Evolutionary conservation across 2,329 filamentous ascomycete species (phyloP), one percentile per base, ranked within the genome.

Genomic region (Periconia sp.): DNA sequence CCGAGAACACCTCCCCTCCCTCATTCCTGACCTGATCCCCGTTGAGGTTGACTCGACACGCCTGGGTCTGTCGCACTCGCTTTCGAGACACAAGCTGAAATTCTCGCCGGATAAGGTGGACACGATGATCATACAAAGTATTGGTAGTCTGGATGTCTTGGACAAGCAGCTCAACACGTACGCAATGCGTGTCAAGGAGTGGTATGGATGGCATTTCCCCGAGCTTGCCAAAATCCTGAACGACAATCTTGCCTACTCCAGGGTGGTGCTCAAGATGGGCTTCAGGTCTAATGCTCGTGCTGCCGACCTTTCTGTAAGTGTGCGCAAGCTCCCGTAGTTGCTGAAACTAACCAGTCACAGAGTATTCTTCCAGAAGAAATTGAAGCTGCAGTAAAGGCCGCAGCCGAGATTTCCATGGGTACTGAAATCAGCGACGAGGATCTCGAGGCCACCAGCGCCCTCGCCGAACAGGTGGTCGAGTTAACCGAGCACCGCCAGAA

Each of bases 191-290:
- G 91, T 96, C 50, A 97, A 97, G 84, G 94, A 99, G 74, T 99
- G 94, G 94, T 99, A 99, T 70, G 94, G 94, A 65, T 99, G 94
- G 94, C 94, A 97, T 75, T 99, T 97, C 79, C 94, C 94, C 28
- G 94, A 99, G 78, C 85, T 99, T 81, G 92, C 89, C 66, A 92
- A 92, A 76, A 96, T 96, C 66, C 81, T 97, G 66, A 70, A 69
- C 49, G 94, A 99, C 80, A 99, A 99, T 15, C 37, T 96, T 51
- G 92, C 92, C 54, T 99, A 96, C 70, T 86, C 92, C 47, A 87
- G 86, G 57, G 86, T 99, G 45, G 90, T 99, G 45, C 76, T 96
- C 36, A 83, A 86, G 54, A 89, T 95, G 78, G 94, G 94, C 59
- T 89, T 95, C 82, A 87, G 94, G 55, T 84, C 87, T 55, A 91